phyloP scores from a whole-genome alignment of 495 filamentous ascomycete species.

The Aspergillus ellipticus region DNA sequence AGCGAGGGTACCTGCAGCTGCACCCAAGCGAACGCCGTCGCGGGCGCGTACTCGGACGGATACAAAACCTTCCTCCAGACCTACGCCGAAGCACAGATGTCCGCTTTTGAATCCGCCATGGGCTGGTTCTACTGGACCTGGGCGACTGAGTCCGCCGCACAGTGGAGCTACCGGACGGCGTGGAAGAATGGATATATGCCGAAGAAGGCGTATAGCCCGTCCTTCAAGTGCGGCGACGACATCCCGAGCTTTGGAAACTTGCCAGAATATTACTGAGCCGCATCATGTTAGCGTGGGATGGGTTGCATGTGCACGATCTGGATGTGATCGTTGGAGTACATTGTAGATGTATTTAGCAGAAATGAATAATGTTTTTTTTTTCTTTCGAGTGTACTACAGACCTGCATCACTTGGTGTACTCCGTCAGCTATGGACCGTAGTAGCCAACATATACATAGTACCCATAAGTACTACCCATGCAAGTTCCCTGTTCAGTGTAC shows the following conservation, averaged over 20 bases:
- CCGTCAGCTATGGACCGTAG: too few relatives aligned
- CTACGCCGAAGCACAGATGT: conserved; percentile 96
- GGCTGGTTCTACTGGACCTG: conserved; percentile 99
- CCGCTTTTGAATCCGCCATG: conserved; percentile 81
- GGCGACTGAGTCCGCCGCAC: conserved; percentile 71
- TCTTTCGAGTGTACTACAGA: too few relatives aligned
- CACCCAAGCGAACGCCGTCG: conserved; percentile 67
- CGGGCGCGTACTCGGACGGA: conserved; percentile 57
- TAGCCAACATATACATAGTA: too few relatives aligned
- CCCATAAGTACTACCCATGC: too few relatives aligned
- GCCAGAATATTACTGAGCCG: conserved; percentile 54
- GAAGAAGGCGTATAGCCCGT: conserved; percentile 66
- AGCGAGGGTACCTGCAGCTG: conserved; percentile 64
- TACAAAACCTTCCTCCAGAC: conserved; percentile 86
- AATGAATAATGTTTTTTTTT: too few relatives aligned
- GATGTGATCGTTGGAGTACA: too few relatives aligned
- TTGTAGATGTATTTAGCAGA: too few relatives aligned
- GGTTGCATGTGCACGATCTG: too few relatives aligned
- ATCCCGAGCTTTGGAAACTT: conserved; percentile 67
- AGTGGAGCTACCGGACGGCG: conserved; percentile 93
- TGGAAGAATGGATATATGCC: conserved; percentile 83
- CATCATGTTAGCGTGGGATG: too few relatives aligned
- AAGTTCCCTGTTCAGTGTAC: too few relatives aligned
- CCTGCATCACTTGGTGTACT: too few relatives aligned
- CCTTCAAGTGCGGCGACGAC: conserved; percentile 67